phyloP scores from a whole-genome alignment of 495 filamentous ascomycete genomes.

The Neurospora sublineolata region DNA sequence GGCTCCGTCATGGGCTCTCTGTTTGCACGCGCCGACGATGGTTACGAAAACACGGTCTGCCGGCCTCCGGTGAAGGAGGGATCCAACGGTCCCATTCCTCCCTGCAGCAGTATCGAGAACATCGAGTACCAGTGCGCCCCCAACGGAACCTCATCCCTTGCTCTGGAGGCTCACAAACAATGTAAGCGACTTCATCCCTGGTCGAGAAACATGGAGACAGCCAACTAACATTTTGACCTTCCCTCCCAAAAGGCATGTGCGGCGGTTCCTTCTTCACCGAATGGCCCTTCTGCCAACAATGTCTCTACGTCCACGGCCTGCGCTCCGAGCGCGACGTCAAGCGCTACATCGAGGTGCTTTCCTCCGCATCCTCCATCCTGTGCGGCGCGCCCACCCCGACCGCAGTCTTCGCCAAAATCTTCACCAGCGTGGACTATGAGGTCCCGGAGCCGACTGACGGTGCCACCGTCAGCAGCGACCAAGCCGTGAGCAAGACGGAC shows the following conservation, averaged over 20 bases:
- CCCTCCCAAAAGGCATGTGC: slow-evolving; percentile 22
- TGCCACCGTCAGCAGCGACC: slow-evolving; percentile 16
- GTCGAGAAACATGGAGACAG: neutral
- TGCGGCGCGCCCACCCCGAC: slow-evolving; percentile 21
- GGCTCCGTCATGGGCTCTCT: neutral
- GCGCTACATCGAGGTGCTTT: slow-evolving; percentile 18
- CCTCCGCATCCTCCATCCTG: slow-evolving; percentile 15
- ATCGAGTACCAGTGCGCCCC: slow-evolving; percentile 20
- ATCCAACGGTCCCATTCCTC: slow-evolving; percentile 18
- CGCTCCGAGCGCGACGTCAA: slow-evolving; percentile 16
- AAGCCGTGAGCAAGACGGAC: slow-evolving; percentile 19
- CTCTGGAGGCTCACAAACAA: slow-evolving; percentile 25
- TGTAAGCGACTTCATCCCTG: slow-evolving; percentile 6
- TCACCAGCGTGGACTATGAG: slow-evolving; percentile 10
- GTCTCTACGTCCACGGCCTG: slow-evolving; percentile 25
- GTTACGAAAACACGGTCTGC: slow-evolving; percentile 22
- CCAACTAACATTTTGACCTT: neutral
- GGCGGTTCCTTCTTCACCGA: slow-evolving; percentile 27
- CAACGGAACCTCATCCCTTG: slow-evolving; percentile 17
- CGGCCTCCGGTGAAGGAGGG: slow-evolving; percentile 12
- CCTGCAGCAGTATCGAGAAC: slow-evolving; percentile 18
- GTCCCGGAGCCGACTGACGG: slow-evolving; percentile 12
- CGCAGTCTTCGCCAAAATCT: slow-evolving; percentile 17
- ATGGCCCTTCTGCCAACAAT: slow-evolving; percentile 26
- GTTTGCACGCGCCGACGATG: neutral